phyloP scores from a whole-genome alignment of 2,329 filamentous ascomycete species.

The Passalora sequoiae region DNA sequence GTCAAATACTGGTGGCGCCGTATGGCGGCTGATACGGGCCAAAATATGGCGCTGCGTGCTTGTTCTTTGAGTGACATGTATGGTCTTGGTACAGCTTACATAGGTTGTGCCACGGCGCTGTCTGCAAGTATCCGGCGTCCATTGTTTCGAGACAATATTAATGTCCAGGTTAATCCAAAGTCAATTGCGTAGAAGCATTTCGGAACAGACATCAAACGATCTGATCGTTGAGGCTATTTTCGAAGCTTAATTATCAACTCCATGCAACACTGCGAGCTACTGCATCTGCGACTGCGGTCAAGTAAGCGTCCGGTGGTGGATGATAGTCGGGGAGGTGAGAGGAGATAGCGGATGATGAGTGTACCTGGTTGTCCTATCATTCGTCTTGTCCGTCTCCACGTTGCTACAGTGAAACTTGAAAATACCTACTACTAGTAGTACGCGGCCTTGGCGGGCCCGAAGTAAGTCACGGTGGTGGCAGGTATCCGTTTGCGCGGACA shows the following conservation, averaged over 20 bases:
- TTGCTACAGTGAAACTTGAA: slow-evolving; percentile 1
- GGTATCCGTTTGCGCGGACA: too few species aligned
- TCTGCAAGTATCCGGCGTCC: too few species aligned
- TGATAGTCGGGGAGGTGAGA: not conserved
- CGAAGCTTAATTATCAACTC: not conserved
- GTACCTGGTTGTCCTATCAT: too few species aligned
- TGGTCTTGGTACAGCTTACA: too few species aligned
- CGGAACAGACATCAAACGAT: not conserved
- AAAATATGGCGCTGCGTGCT: too few species aligned
- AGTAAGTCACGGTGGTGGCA: not conserved
- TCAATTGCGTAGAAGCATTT: not conserved
- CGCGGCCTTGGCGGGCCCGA: not conserved
- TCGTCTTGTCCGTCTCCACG: slow-evolving; percentile 1
- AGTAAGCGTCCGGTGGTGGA: not conserved
- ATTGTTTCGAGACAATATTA: too few species aligned
- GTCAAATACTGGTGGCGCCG: too few species aligned
- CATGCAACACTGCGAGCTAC: not conserved
- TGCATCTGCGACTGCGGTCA: not conserved
- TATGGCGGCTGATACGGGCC: too few species aligned
- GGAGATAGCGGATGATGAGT: too few species aligned
- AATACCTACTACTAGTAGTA: not conserved
- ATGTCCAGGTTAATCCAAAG: too few species aligned
- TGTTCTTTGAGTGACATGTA: too few species aligned
- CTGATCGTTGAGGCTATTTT: not conserved
- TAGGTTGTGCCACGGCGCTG: too few species aligned